Evolutionary conservation across 805 yeast species (phyloP).

Genomic region (Cyberlindnera saturnus): DNA sequence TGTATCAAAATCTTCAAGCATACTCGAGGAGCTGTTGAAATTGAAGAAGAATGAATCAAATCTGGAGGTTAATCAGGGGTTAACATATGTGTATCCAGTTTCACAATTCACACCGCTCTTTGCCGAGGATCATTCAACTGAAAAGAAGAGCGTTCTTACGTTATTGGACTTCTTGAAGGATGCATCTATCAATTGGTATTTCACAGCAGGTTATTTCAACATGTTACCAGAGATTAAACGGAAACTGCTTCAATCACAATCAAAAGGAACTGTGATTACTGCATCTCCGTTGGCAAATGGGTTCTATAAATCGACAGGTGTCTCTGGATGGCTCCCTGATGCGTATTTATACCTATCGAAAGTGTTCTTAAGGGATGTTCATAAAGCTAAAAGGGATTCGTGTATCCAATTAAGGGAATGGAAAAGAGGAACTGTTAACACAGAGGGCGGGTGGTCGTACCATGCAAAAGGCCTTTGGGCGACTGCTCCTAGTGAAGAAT

Average conservation of each 20-base stretch:
- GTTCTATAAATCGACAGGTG: conserved; percentile 77
- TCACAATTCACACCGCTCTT: conserved; percentile 87
- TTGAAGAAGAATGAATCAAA: conserved; percentile 25
- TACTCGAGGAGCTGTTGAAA: conserved; percentile 54
- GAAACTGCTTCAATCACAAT: conserved; percentile 49
- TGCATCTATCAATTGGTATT: conserved; percentile 62
- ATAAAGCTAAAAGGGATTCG: conserved; percentile 32
- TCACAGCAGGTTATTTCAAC: conserved; percentile 96
- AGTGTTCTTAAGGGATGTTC: conserved; percentile 53
- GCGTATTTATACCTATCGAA: conserved; percentile 79
- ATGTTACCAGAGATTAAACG: conserved; percentile 69
- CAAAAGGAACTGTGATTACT: conserved; percentile 69
- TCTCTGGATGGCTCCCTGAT: conserved; percentile 75
- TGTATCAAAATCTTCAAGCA: conserved; percentile 46
- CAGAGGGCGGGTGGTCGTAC: conserved; percentile 89
- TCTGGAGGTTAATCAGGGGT: conserved; percentile 19
- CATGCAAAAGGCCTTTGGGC: conserved; percentile 97
- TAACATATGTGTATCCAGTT: conserved; percentile 80
- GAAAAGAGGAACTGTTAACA: conserved; percentile 80
- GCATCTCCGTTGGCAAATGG: conserved; percentile 95
- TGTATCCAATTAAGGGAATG: conserved; percentile 68
- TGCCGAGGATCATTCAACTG: conserved; percentile 65
- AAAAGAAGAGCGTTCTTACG: conserved; percentile 61
- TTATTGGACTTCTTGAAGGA: conserved; percentile 53
- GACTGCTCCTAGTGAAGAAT: conserved; percentile 44